Evolutionary conservation across 1,139 yeast genomes (phyloP).

Genomic region (Yamadazyma taylorii): DNA sequence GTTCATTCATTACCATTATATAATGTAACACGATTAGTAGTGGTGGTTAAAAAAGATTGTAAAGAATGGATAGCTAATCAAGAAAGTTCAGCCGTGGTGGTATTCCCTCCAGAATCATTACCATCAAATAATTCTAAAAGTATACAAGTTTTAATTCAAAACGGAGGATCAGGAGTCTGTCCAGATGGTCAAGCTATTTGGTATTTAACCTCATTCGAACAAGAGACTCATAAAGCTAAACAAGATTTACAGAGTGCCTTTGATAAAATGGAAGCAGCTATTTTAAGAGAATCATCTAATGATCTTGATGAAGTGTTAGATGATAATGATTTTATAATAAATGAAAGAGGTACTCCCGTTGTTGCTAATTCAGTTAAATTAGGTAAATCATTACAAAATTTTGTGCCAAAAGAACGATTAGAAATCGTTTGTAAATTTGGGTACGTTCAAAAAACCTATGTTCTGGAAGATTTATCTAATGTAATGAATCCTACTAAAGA

Average conservation of each 20-base stretch:
- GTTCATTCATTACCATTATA: conserved; percentile 38
- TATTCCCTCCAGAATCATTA: conserved; percentile 88
- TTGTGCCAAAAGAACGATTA: conserved; percentile 77
- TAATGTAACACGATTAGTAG: conserved; percentile 71
- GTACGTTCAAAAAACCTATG: conserved; percentile 71
- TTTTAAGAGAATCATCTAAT: conserved; percentile 73
- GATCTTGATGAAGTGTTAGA: conserved; percentile 45
- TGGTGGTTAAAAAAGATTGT: conserved; percentile 84
- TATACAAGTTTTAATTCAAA: conserved; percentile 85
- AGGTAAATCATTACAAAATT: conserved; percentile 80
- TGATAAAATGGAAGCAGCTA: conserved; percentile 72
- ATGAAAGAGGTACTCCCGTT: conserved; percentile 63
- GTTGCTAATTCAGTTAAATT: conserved; percentile 74
- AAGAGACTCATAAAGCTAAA: conserved; percentile 64
- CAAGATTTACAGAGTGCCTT: conserved; percentile 79
- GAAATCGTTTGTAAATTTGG: conserved; percentile 78
- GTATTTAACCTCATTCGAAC: conserved; percentile 82
- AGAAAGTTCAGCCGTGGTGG: conserved; percentile 83
- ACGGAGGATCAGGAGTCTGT: conserved; percentile 87
- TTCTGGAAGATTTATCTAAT: conserved; percentile 42
- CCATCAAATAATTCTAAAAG: conserved; percentile 65
- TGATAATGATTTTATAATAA: conserved; percentile 55
- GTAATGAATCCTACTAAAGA: conserved; percentile 32
- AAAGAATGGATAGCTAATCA: conserved; percentile 87
- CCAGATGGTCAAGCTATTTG: conserved; percentile 88